Conservation (phyloP, 305 asterid genomes). For the Solanum chacoense region DNA sequence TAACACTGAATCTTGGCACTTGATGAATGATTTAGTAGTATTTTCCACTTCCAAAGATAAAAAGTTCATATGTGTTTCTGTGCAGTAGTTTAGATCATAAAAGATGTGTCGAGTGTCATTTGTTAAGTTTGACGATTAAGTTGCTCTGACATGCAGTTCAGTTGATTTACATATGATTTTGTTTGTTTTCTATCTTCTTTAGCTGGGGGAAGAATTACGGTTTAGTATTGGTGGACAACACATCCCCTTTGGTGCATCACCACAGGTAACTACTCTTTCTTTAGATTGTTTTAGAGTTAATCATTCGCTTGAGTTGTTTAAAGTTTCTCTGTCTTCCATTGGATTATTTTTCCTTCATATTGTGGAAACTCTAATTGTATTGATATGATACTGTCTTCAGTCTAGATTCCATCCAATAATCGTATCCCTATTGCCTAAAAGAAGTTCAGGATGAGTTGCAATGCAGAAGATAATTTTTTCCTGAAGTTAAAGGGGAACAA, state of each 20-base stretch:
- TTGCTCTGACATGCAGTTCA: background rate
- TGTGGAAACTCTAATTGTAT: background rate
- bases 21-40: background rate
- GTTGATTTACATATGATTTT: background rate
- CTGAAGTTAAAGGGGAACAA: background rate
- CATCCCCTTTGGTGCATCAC: conserved; percentile 77
- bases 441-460: background rate
- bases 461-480: background rate
- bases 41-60: background rate
- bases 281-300: background rate
- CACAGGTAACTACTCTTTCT: conserved; percentile 43
- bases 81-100: background rate
- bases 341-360: background rate
- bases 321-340: background rate
- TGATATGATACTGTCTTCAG: background rate
- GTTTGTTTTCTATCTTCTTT: conserved; percentile 12
- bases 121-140: background rate
- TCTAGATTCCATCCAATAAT: background rate
- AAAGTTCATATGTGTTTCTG: background rate
- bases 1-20: background rate
- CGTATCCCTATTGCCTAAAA: background rate
- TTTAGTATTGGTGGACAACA: conserved; percentile 75
- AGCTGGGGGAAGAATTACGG: conserved; percentile 83
- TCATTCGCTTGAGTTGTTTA: background rate
- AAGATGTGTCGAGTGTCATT: background rate